phyloP scores from a whole-genome alignment of 208 protist species.

The Trichomonas vaginalis region DNA sequence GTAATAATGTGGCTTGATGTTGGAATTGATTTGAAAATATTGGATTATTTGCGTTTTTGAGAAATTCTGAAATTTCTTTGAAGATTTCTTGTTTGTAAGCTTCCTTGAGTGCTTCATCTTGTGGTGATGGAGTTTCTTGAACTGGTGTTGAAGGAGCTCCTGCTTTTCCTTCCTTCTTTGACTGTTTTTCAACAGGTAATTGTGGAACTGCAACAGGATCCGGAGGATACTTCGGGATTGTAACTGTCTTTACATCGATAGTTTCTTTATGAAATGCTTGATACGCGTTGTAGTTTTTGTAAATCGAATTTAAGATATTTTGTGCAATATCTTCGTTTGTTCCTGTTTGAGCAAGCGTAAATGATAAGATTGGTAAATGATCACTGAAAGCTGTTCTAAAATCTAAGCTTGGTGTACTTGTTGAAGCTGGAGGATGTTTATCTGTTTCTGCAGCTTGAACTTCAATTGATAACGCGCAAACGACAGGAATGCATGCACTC shows the following conservation, averaged over 20 bases:
- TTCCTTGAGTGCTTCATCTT: neutral
- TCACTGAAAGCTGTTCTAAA: neutral
- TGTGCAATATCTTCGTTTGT: neutral
- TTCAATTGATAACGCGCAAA: neutral
- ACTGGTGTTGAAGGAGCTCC: neutral
- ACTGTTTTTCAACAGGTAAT: neutral
- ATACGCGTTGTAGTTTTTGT: neutral
- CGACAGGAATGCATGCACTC: neutral
- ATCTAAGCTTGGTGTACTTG: neutral
- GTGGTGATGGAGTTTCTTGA: neutral
- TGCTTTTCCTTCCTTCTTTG: neutral
- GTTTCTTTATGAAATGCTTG: neutral
- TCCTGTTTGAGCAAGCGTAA: neutral
- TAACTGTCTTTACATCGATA: neutral
- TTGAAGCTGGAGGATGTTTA: neutral
- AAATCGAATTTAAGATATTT: no score
- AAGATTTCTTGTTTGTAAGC: neutral
- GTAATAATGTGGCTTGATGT: neutral
- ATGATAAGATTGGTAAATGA: neutral
- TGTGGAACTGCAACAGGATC: neutral
- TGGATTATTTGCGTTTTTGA: neutral
- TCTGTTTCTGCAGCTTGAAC: neutral
- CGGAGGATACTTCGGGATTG: neutral
- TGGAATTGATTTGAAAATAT: neutral
- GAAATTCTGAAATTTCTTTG: neutral